These are phyloP conservation scores for Plasmodium gonderi DNA, from an alignment of 169 alveolate genomes.

Conservation along the genomic window DNA sequence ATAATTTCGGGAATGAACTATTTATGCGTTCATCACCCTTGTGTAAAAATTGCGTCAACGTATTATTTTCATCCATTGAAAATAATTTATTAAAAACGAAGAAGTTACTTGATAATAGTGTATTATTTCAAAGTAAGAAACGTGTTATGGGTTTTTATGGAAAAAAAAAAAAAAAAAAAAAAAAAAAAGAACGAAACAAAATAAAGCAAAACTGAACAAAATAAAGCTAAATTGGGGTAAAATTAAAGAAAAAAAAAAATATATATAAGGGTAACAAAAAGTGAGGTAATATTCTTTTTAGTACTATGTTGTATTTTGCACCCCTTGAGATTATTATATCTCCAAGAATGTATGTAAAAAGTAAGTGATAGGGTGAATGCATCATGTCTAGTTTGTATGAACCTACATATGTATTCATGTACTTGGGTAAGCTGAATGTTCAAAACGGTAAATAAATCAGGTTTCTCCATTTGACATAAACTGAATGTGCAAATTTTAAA, in stretches of 20 bases:
- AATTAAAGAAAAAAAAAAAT: background rate
- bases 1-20: no score
- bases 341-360: background rate
- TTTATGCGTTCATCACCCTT: background rate
- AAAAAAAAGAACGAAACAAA: background rate
- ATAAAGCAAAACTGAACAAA: background rate
- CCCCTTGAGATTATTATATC: background rate
- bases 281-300: no score
- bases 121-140: background rate
- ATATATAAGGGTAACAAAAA: no score
- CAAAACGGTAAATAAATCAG: background rate
- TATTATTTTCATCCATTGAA: background rate
- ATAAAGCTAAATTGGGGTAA: background rate
- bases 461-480: no score
- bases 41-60: background rate
- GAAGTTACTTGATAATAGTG: background rate
- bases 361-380: background rate
- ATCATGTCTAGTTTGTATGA: background rate
- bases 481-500: no score
- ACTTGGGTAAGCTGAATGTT: background rate
- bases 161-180: background rate
- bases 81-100: background rate
- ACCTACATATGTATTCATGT: background rate
- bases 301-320: background rate
- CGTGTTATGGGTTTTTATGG: background rate